Evolutionary conservation across 2,329 filamentous ascomycete species (phyloP), one percentile per base, ranked within the genome.

Genomic region (Colletotrichum liriopes): DNA sequence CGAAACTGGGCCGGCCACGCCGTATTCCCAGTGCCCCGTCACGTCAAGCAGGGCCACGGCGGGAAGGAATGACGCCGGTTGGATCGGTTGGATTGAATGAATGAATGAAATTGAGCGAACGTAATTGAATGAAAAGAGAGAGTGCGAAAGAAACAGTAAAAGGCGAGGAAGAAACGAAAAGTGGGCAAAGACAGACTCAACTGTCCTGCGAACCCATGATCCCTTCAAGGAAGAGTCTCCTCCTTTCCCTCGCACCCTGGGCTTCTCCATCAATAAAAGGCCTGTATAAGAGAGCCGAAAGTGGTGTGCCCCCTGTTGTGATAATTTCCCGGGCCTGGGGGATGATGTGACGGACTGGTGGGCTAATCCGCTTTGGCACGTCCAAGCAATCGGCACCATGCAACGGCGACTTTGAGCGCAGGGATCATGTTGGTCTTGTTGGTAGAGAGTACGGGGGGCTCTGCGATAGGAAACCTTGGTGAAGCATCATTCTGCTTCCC

Each of bases 291-390:
- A 68, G 37, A n/a, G 41, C 69, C 65, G 45, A 18, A 72, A 59
- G 47, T 69, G 51, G 69, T 72, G 43, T 41, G 54, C 51, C 69
- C 69, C 69, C 69, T 72, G 69, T 69, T 69, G 69, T 72, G 69
- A 72, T 72, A 72, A 72, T 72, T 69, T 72, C 69, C 69, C 65
- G 59, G 52, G 18, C 65, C 52, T 59, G 52, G 59, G 43, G 69
- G 65, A 63, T 63, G 69, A 64, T 64, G 69, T 72, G 69, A 72
- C 69, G 69, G 59, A 43, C 67, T 61, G 56, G 54, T 23, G 63
- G 51, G 37, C 69, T 72, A 72, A 54, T 23, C 69, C 65, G 69
- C 69, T 72, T 72, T 72, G 69, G 69, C 69, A 64, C 65, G 69
- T 72, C 69, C 65, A 72, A 72, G 69, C 69, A 58, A 60, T 59